Percentiles rank a stretch among this genome's conserved stretches.
Conservation (phyloP, 2,329 filamentous ascomycete genomes). For the Fusarium drepaniforme region DNA sequence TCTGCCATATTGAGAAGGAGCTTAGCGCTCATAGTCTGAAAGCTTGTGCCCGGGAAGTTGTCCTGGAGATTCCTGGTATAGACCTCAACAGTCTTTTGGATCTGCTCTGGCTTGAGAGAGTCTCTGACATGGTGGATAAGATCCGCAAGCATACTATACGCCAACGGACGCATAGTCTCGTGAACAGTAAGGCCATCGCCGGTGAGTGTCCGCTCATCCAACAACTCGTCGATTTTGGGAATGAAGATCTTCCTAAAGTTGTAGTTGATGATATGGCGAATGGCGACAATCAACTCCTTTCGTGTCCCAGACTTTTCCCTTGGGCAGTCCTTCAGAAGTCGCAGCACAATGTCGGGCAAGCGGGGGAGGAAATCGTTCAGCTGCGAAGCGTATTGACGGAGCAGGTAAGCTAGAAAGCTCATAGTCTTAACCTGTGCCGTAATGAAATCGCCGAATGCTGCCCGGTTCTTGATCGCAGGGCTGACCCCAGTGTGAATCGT, state of each 20-base stretch:
- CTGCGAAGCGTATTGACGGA: slow-evolving; percentile 88
- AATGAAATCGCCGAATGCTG: slow-evolving; percentile 96
- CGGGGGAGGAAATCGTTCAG: slow-evolving; percentile 88
- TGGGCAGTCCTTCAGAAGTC: slow-evolving; percentile 92
- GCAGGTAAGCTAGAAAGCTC: slow-evolving; percentile 95
- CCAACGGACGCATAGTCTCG: slow-evolving; percentile 93
- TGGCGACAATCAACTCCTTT: slow-evolving; percentile 95
- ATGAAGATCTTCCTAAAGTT: slow-evolving; percentile 97
- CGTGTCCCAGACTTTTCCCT: slow-evolving; percentile 92
- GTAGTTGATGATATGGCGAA: slow-evolving; percentile 98
- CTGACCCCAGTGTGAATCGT: slow-evolving; percentile 94
- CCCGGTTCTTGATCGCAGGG: slow-evolving; percentile 91
- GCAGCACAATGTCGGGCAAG: slow-evolving; percentile 89
- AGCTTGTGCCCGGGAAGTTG: slow-evolving; percentile 96
- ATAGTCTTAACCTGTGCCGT: slow-evolving; percentile 99
- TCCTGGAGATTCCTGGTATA: slow-evolving; percentile 98
- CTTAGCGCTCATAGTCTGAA: slow-evolving; percentile 99
- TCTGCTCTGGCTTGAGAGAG: slow-evolving; percentile 88
- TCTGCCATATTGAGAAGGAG: slow-evolving; percentile 98
- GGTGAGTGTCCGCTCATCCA: slow-evolving; percentile 94
- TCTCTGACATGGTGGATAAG: slow-evolving; percentile 97
- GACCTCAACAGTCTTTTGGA: slow-evolving; percentile 94
- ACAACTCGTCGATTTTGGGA: slow-evolving; percentile 91
- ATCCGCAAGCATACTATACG: slow-evolving; percentile 98
- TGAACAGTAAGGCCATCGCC: slow-evolving; percentile 97